A percentile compares a stretch with the other conserved stretches of the same genome.
These are phyloP conservation scores for Calonectria fujianensis DNA, from an alignment of 2,329 filamentous ascomycete genomes.

Conservation along the genomic window DNA sequence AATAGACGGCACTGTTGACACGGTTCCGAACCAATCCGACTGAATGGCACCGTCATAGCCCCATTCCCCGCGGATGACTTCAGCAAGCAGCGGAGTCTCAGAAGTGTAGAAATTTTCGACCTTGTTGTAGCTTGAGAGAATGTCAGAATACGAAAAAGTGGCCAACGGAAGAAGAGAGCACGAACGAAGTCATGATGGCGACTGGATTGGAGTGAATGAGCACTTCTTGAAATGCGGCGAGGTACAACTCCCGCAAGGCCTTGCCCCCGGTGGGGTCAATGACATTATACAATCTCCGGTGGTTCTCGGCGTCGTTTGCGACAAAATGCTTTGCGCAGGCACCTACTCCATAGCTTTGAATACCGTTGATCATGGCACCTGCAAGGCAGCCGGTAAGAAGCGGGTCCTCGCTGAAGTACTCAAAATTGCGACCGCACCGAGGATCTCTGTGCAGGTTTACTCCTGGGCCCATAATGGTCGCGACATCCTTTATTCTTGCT, in stretches of 20 bases:
- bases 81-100: background rate
- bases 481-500: background rate
- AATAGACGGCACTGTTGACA: conserved; percentile 4
- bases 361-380: conserved; percentile 1
- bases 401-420: conserved; percentile 24
- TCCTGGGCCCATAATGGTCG: conserved; percentile 9
- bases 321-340: conserved; percentile 16
- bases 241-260: background rate
- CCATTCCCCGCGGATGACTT: conserved; percentile 9
- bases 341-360: background rate
- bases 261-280: background rate
- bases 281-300: conserved; percentile 1
- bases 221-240: conserved; percentile 7
- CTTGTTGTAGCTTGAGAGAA: background rate
- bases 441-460: conserved; percentile 17
- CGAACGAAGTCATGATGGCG: conserved; percentile 2
- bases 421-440: conserved; percentile 6
- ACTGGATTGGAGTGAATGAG: background rate
- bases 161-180: background rate
- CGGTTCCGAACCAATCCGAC: conserved; percentile 15
- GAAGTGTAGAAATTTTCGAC: conserved; percentile 2
- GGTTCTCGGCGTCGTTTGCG: conserved; percentile 8
- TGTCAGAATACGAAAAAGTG: background rate
- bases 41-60: conserved; percentile 16
- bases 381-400: background rate